These are phyloP conservation scores for Corynascus novoguineensis DNA, from an alignment of 495 filamentous ascomycete species.

Conservation along the genomic window DNA sequence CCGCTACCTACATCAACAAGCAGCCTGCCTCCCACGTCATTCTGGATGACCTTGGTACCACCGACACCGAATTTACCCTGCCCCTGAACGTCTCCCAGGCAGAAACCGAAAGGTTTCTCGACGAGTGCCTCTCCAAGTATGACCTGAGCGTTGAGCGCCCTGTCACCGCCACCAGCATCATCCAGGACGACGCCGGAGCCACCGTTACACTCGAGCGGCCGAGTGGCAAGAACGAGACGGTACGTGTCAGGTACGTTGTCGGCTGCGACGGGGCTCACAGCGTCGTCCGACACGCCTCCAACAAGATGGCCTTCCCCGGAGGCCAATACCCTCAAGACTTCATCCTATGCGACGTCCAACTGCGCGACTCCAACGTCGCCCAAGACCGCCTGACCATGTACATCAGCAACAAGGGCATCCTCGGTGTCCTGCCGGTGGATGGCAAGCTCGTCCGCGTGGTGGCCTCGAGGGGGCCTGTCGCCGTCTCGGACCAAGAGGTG, in stretches of 20 bases:
- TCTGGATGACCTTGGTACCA: slow-evolving; percentile 28
- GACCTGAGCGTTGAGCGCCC: slow-evolving; percentile 33
- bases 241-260: slow-evolving; percentile 39
- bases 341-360: slow-evolving; percentile 40
- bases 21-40: slow-evolving; percentile 20
- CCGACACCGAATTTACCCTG: slow-evolving; percentile 33
- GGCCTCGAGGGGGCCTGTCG: slow-evolving; percentile 12
- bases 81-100: slow-evolving; percentile 40
- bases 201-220: slow-evolving; percentile 23
- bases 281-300: slow-evolving; percentile 35
- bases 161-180: slow-evolving; percentile 30
- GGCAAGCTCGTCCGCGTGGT: slow-evolving; percentile 31
- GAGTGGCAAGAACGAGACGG: slow-evolving; percentile 19
- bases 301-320: slow-evolving; percentile 40
- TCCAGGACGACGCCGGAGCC: slow-evolving; percentile 33
- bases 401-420: slow-evolving; percentile 22
- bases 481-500: slow-evolving; percentile 21
- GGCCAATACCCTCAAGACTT: slow-evolving; percentile 39
- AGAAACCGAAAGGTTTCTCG: slow-evolving; percentile 39
- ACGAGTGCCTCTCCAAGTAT: slow-evolving; percentile 31
- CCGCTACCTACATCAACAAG: slow-evolving; percentile 30
- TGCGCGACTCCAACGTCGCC: slow-evolving; percentile 30
- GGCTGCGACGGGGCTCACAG: slow-evolving; percentile 46
- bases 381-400: slow-evolving; percentile 25
- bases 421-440: slow-evolving; percentile 30